Conservation (phyloP, 306 rosid genomes). For the Casuarina glauca region DNA sequence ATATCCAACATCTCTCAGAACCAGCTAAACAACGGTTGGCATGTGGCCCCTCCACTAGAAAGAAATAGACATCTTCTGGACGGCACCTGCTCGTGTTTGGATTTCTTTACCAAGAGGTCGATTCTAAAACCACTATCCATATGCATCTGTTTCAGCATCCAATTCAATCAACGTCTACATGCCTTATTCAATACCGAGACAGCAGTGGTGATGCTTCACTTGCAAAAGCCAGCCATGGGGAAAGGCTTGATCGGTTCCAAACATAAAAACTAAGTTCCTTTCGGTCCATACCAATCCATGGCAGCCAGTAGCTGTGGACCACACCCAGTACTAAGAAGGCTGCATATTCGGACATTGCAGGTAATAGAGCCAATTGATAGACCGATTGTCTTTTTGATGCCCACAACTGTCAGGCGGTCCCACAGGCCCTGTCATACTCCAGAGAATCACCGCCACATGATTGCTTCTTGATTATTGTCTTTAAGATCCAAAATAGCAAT, state of each 20-base stretch:
- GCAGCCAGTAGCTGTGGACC: constrained; percentile 10
- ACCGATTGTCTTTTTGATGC: constrained; percentile 30
- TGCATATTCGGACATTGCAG: background rate
- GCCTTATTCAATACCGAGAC: constrained; percentile 8
- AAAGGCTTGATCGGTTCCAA: background rate
- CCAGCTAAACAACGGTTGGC: background rate
- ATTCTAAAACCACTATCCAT: background rate
- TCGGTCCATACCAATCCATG: background rate
- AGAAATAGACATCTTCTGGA: constrained; percentile 22
- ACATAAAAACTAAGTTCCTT: background rate
- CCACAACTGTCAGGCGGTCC: constrained; percentile 42
- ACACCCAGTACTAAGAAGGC: constrained; percentile 29
- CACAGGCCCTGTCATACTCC: constrained; percentile 53
- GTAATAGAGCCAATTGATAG: background rate
- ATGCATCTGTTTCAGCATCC: background rate
- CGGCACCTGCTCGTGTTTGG: background rate
- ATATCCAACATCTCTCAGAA: background rate
- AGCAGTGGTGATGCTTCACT: background rate
- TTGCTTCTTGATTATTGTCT: constrained; percentile 31
- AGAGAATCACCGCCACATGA: constrained; percentile 50
- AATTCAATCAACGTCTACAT: constrained; percentile 11
- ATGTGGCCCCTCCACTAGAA: constrained; percentile 16
- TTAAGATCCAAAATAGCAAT: constrained; percentile 36
- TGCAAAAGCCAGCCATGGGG: background rate
- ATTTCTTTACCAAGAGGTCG: background rate